A percentile compares a stretch with the other conserved stretches of the same genome.
Conservation (phyloP, 1,139 yeast species). For the Nakaseomyces kungkrabaensis region DNA sequence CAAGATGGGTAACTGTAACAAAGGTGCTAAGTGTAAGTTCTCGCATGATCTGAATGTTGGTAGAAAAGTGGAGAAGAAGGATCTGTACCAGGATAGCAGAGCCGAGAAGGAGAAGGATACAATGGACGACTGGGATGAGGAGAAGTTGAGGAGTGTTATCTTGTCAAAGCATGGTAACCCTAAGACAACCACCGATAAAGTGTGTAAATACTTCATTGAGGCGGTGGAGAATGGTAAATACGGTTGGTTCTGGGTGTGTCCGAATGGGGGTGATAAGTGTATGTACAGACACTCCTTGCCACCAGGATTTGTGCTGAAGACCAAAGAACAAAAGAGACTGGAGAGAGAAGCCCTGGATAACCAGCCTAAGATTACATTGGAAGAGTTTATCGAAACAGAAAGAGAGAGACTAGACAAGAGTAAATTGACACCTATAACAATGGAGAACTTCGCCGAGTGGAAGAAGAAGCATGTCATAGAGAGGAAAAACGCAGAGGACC, state of each 20-base stretch:
- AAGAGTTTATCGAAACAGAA: conserved; percentile 92
- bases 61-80: conserved; percentile 82
- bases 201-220: conserved; percentile 88
- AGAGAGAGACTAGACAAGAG: conserved; percentile 73
- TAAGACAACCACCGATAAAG: conserved; percentile 86
- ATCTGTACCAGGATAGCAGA: conserved; percentile 85
- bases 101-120: conserved; percentile 67
- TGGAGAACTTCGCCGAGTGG: conserved; percentile 79
- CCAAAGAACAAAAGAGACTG: conserved; percentile 86
- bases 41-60: conserved; percentile 84
- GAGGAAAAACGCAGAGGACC: conserved; percentile 51
- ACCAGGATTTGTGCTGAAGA: conserved; percentile 90
- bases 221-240: conserved; percentile 97
- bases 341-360: conserved; percentile 79
- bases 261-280: conserved; percentile 87
- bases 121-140: conserved; percentile 98
- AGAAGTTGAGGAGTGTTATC: conserved; percentile 77
- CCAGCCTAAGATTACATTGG: conserved; percentile 86
- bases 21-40: conserved; percentile 88
- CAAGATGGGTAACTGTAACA: conserved; percentile 81
- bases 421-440: conserved; percentile 78
- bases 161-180: conserved; percentile 90
- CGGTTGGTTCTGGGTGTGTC: conserved; percentile 99
- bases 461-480: conserved; percentile 56
- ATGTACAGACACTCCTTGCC: conserved; percentile 96